phyloP scores from a whole-genome alignment of 768 basidiomycete species.

The Artomyces pyxidatus region DNA sequence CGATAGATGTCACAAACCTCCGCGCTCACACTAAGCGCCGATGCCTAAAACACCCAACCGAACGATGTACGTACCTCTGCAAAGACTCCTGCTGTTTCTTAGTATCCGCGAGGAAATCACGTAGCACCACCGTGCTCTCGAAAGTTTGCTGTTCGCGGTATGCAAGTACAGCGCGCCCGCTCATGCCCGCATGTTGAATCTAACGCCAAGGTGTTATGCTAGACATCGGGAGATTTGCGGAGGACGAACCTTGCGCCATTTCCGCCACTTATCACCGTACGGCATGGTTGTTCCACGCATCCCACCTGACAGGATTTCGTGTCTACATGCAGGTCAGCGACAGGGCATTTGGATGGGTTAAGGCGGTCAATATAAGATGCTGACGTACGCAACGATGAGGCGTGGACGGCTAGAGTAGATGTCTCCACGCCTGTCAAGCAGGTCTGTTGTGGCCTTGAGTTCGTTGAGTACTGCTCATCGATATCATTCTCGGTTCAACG shows the following conservation, averaged over 20 bases:
- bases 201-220: too few relatives aligned
- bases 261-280: slow-evolving; percentile 5
- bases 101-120: slow-evolving; percentile 2
- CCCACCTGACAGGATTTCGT: slow-evolving; percentile 11
- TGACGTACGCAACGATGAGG: slow-evolving; percentile 9
- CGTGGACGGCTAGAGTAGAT: slow-evolving; percentile 14
- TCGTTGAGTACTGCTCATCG: slow-evolving; percentile 4
- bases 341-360: not conserved
- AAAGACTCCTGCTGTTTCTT: not conserved
- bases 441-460: slow-evolving; percentile 1
- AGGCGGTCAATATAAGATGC: not conserved
- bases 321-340: not conserved
- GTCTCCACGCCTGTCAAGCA: slow-evolving; percentile 11
- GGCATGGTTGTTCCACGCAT: slow-evolving; percentile 5
- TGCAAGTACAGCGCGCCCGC: not conserved
- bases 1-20: slow-evolving; percentile 10
- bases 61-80: slow-evolving; percentile 4
- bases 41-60: too few relatives aligned
- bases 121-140: slow-evolving; percentile 6
- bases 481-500: not conserved
- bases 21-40: too few relatives aligned
- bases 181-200: slow-evolving; percentile 11
- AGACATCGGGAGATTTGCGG: not conserved
- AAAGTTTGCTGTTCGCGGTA: slow-evolving; percentile 9
- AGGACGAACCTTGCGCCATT: slow-evolving; percentile 7